Percentiles rank a stretch among this genome's conserved stretches.
Conservation (phyloP, 2,329 filamentous ascomycete species). For the Aureobasidium melanogenum region DNA sequence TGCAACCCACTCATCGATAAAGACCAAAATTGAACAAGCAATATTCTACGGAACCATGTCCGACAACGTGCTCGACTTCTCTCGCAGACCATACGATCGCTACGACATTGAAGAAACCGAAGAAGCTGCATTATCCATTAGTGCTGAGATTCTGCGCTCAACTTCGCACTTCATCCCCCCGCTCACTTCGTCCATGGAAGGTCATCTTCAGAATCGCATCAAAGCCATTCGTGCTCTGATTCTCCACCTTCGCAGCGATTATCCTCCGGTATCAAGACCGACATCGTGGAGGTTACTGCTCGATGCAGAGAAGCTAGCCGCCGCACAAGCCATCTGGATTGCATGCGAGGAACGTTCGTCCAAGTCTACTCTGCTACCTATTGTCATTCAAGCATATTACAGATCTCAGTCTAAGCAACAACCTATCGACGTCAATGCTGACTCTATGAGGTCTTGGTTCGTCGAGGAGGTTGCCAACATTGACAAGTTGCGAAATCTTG, state of each 20-base stretch:
- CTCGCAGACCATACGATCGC: conserved; percentile 41
- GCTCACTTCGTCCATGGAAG: conserved; percentile 62
- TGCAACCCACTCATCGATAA: conserved; percentile 63
- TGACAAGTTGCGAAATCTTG: conserved; percentile 34
- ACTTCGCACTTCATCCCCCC: conserved; percentile 65
- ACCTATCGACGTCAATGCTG: neutral
- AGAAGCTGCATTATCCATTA: conserved; percentile 67
- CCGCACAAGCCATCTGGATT: conserved; percentile 71
- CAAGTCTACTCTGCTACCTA: conserved; percentile 6
- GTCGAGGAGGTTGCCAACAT: conserved; percentile 30
- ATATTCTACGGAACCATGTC: conserved; percentile 81
- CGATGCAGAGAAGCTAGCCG: conserved; percentile 82
- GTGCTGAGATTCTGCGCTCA: conserved; percentile 72
- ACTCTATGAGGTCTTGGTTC: conserved; percentile 15
- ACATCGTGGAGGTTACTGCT: conserved; percentile 76
- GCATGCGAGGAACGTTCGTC: conserved; percentile 54
- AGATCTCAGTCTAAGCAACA: neutral
- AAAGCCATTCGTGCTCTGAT: conserved; percentile 69
- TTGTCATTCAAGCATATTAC: conserved; percentile 4
- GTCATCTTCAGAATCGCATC: conserved; percentile 66
- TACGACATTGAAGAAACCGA: conserved; percentile 66
- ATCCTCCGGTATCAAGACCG: conserved; percentile 53
- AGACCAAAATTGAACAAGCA: conserved; percentile 85
- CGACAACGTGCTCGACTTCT: conserved; percentile 82
- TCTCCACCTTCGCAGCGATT: conserved; percentile 57